phyloP scores from a whole-genome alignment of 768 basidiomycete genomes.

The Hypsizygus marmoreus region DNA sequence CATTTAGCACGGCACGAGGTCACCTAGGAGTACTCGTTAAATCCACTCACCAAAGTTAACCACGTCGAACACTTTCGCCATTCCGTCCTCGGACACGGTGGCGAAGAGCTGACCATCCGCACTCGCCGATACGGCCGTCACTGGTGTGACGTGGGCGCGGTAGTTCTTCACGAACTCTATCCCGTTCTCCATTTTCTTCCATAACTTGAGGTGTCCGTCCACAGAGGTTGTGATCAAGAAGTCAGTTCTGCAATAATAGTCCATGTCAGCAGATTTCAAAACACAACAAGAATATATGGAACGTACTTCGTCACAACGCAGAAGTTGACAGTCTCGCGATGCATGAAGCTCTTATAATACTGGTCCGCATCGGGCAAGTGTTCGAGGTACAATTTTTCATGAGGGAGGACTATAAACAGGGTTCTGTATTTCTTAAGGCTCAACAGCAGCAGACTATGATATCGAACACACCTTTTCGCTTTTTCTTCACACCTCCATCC shows the following conservation, averaged over 20 bases:
- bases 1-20: conserved; percentile 2
- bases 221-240: conserved; percentile 94
- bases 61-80: conserved; percentile 95
- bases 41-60: conserved; percentile 90
- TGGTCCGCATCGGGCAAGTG: conserved; percentile 91
- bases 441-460: conserved; percentile 18
- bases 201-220: conserved; percentile 96
- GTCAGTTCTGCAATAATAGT: conserved; percentile 66
- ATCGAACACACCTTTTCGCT: conserved; percentile 70
- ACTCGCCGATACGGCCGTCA: conserved; percentile 81
- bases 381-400: conserved; percentile 90
- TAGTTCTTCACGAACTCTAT: conserved; percentile 99
- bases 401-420: conserved; percentile 72
- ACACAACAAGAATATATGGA: not conserved
- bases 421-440: conserved; percentile 36
- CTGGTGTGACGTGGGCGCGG: conserved; percentile 83
- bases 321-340: conserved; percentile 89
- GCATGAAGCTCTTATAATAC: conserved; percentile 99
- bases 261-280: not conserved
- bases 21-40: not conserved
- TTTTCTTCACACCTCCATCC: conserved; percentile 61
- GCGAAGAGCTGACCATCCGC: conserved; percentile 93
- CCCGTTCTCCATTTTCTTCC: conserved; percentile 96
- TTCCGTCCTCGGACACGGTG: conserved; percentile 88
- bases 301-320: conserved; percentile 84